Evolutionary conservation across 2,329 filamentous ascomycete genomes (phyloP), one percentile per base, ranked within the genome.

Genomic region (Penicillium sp.): DNA sequence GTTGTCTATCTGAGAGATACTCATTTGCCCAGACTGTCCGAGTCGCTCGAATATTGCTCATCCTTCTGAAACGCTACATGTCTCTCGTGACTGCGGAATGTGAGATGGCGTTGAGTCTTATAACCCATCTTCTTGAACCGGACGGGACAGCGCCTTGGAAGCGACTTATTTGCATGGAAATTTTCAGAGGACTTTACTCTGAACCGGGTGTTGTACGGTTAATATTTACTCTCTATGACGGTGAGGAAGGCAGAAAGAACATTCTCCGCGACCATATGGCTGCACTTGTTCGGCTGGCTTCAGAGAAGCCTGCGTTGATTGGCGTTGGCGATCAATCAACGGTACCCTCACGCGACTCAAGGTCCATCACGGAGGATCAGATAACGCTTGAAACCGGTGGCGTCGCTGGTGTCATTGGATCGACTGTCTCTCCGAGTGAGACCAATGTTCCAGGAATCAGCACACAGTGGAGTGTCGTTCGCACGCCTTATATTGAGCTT

Each of bases 291-390:
- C 85, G 91, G 13, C 78, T 97, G 8, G 93, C 93, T 51, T 91
- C 91, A 0, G 94, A 99, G 68, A 96, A 91, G 66, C 94, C 94
- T 1, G 78, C 84, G 0, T 80, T 96, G 26, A 97, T 99, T 58
- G 94, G 94, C 0, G 82, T 97, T 3, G 88, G 92, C 4, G 87
- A 90, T 58, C 91, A 96, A 63, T 97, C 94, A 1, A 92, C 91
- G 0, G 84, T 93, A 32, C 91, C 94, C 6, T 81, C 83, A 0
- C 81, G 82, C 8, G 81, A 80, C 32, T 79, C 77, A 39, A 79
- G 79, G 46, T 82, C 84, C 38, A 76, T 78, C 3, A 82, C 85
- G 1, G 84, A 86, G 27, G 91, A 97, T 57, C 90, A 93, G 71
- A 89, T 89, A n/a, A 88, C 94, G 62, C 80, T 96, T 7, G 93